A percentile compares a stretch with the other conserved stretches of the same genome.
These are phyloP conservation scores for Daedaleopsis nitida DNA, from an alignment of 768 basidiomycete species.

Conservation along the genomic window DNA sequence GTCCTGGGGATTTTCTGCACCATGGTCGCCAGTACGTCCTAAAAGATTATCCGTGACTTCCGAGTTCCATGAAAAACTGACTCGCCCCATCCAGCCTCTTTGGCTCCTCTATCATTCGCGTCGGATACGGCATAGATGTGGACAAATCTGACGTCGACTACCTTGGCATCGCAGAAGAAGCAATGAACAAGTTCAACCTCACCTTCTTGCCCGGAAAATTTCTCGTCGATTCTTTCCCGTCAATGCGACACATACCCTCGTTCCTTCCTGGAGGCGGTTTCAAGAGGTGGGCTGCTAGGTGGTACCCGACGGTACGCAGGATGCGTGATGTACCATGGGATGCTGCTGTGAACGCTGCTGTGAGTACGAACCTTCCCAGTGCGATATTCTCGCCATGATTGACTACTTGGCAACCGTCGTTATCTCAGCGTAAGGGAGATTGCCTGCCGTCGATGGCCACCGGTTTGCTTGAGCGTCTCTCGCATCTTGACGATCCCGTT, in stretches of 20 bases:
- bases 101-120: conserved; percentile 20
- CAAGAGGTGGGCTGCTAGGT: conserved; percentile 10
- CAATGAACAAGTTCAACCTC: neutral
- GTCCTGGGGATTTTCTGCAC: neutral
- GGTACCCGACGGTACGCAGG: neutral
- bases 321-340: conserved; percentile 18
- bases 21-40: conserved; percentile 6
- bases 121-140: conserved; percentile 26
- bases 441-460: conserved; percentile 5
- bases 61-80: neutral
- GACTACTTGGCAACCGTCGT: neutral
- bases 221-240: neutral
- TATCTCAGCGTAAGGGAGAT: conserved; percentile 4
- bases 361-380: conserved; percentile 1
- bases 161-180: conserved; percentile 5
- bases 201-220: neutral
- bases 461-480: neutral
- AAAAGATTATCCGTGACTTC: neutral
- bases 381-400: neutral
- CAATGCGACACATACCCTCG: conserved; percentile 16
- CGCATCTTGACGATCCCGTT: neutral
- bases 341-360: conserved; percentile 17
- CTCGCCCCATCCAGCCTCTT: conserved; percentile 15
- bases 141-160: conserved; percentile 5
- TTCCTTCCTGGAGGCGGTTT: conserved; percentile 24